Conservation (phyloP, 805 yeast species). For the Ogataea allantospora region DNA sequence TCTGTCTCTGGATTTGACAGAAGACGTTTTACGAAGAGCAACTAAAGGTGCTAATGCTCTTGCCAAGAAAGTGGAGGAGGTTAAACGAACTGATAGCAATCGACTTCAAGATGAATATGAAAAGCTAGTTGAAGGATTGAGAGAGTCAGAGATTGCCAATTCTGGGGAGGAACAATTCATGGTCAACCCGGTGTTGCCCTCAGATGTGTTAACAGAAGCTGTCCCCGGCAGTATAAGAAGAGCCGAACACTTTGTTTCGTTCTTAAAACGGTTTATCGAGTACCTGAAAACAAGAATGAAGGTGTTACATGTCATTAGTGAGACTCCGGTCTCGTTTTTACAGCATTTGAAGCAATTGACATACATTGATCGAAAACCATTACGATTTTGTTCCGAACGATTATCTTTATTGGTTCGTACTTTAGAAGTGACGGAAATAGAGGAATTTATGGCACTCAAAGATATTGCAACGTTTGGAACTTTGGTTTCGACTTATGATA, state of each 20-base stretch:
- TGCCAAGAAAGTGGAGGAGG: slow-evolving; percentile 79
- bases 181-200: slow-evolving; percentile 84
- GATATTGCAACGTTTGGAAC: slow-evolving; percentile 98
- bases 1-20: slow-evolving; percentile 85
- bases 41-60: slow-evolving; percentile 81
- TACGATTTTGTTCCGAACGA: slow-evolving; percentile 89
- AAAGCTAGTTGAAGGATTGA: slow-evolving; percentile 82
- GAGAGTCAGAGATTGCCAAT: slow-evolving; percentile 68
- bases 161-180: slow-evolving; percentile 67
- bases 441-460: slow-evolving; percentile 88
- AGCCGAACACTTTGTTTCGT: slow-evolving; percentile 95
- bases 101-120: slow-evolving; percentile 89
- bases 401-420: slow-evolving; percentile 86
- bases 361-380: slow-evolving; percentile 87
- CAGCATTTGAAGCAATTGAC: slow-evolving; percentile 93
- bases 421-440: slow-evolving; percentile 81
- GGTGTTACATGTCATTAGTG: slow-evolving; percentile 95
- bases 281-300: slow-evolving; percentile 96
- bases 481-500: slow-evolving; percentile 88
- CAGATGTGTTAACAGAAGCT: slow-evolving; percentile 85
- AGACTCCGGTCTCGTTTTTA: slow-evolving; percentile 89
- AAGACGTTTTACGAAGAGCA: slow-evolving; percentile 82
- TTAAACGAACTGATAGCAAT: slow-evolving; percentile 77
- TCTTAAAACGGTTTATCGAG: slow-evolving; percentile 88
- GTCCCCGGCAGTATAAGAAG: slow-evolving; percentile 96